Evolutionary conservation across 225 moss, liverwort and hornwort species (phyloP).

Genomic region (Physcomitrellopsis africana): DNA sequence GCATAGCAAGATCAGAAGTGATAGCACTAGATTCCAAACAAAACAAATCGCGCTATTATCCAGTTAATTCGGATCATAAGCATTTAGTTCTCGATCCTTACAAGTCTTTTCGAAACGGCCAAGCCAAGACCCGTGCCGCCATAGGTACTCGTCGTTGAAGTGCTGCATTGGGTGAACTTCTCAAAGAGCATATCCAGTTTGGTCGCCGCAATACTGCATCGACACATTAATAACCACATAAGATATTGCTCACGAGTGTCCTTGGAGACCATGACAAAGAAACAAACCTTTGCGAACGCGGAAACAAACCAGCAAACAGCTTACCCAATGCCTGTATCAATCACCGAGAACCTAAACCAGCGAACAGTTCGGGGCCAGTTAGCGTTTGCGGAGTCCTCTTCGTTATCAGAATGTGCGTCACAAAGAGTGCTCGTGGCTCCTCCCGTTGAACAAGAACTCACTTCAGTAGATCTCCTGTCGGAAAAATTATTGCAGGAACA

Average conservation of each 20-base stretch:
- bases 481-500: conserved; percentile 14
- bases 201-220: conserved; percentile 34
- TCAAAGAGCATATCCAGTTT: conserved; percentile 71
- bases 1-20: neutral
- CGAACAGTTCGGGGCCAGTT: conserved; percentile 39
- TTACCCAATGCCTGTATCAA: conserved; percentile 55
- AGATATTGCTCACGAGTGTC: neutral
- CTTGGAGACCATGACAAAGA: neutral
- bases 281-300: too few species aligned
- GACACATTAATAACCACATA: neutral
- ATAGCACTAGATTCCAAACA: too few species aligned
- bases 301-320: neutral
- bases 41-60: too few species aligned
- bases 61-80: too few species aligned
- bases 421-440: conserved; percentile 31
- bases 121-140: conserved; percentile 87
- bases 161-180: conserved; percentile 76
- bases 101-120: conserved; percentile 86
- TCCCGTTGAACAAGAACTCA: conserved; percentile 29
- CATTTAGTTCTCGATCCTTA: conserved; percentile 16
- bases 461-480: neutral
- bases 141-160: conserved; percentile 65
- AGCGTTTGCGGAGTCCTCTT: conserved; percentile 8
- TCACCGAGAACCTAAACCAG: conserved; percentile 52
- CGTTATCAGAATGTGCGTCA: conserved; percentile 27